A percentile compares a stretch with the other conserved stretches of the same genome.
These are phyloP conservation scores for Leccinum barrowsii DNA, from an alignment of 768 basidiomycete species.

Conservation along the genomic window DNA sequence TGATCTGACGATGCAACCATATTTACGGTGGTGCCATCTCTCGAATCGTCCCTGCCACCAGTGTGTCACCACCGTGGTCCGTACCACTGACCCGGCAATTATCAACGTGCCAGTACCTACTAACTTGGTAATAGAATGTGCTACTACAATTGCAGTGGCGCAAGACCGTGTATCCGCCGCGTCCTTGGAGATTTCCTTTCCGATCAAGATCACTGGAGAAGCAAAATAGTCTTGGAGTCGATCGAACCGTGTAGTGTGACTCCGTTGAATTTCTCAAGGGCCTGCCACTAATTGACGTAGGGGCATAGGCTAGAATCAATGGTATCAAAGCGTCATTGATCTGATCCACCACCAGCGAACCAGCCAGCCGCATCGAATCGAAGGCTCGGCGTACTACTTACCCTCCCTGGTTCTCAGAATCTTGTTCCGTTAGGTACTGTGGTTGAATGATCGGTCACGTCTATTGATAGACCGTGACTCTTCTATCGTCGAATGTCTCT, in stretches of 20 bases:
- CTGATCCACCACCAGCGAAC: not conserved
- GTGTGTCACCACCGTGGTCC: not conserved
- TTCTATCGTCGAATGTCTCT: not conserved
- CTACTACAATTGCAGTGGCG: not conserved
- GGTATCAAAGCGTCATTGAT: not conserved
- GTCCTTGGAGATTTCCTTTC: not conserved
- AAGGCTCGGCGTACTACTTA: not conserved
- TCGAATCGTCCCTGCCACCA: slow-evolving; percentile 2
- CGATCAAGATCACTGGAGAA: not conserved
- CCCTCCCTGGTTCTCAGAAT: not conserved
- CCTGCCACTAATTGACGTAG: not conserved
- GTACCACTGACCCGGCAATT: not conserved
- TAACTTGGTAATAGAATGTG: not conserved
- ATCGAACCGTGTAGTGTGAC: not conserved
- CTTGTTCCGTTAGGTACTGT: not conserved
- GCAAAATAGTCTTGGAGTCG: not conserved
- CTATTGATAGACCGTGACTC: not conserved
- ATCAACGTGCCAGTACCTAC: not conserved
- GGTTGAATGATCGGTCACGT: not conserved
- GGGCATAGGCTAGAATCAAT: not conserved
- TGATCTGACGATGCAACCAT: slow-evolving; percentile 8
- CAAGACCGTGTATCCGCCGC: not conserved
- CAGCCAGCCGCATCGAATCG: not conserved
- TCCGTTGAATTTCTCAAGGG: not conserved
- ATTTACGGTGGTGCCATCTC: not conserved